Conservation (phyloP, 1,284 basidiomycete species). For the Volvariella surrecta region DNA sequence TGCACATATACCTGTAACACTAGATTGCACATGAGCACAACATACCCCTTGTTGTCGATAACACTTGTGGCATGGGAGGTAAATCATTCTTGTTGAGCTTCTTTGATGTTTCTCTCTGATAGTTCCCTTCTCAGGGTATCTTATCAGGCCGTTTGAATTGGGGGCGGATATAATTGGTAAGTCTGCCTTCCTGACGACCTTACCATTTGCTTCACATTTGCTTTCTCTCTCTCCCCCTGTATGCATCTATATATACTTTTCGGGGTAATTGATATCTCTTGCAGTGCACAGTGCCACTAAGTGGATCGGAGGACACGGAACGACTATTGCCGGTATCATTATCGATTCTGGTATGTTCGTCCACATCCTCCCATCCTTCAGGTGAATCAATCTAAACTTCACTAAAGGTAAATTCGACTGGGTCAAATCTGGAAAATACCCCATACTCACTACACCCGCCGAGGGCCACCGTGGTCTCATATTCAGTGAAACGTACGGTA, state of each 20-base stretch:
- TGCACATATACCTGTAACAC: no score
- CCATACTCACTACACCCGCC: conserved; percentile 73
- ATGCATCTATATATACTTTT: no score
- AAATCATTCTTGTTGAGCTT: conserved; percentile 10
- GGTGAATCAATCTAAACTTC: neutral
- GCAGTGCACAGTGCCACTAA: conserved; percentile 81
- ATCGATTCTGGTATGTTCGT: conserved; percentile 66
- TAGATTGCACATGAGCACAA: conserved; percentile 64
- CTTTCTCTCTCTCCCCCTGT: no score
- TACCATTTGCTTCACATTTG: no score
- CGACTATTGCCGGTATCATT: conserved; percentile 80
- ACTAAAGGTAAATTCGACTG: conserved; percentile 76
- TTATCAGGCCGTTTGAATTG: conserved; percentile 66
- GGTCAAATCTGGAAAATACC: conserved; percentile 70
- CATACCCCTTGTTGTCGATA: conserved; percentile 82
- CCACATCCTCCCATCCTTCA: no score
- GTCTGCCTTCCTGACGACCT: no score
- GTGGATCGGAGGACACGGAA: conserved; percentile 90
- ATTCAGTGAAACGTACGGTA: conserved; percentile 71
- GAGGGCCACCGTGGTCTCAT: conserved; percentile 81
- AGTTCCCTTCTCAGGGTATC: conserved; percentile 39
- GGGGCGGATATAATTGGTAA: conserved; percentile 76
- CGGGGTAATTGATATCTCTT: no score
- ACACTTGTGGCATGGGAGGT: conserved; percentile 86
- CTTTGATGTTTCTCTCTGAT: neutral